These are phyloP conservation scores for Torulaspora pretoriensis DNA, from an alignment of 1,139 yeast genomes.

Conservation along the genomic window DNA sequence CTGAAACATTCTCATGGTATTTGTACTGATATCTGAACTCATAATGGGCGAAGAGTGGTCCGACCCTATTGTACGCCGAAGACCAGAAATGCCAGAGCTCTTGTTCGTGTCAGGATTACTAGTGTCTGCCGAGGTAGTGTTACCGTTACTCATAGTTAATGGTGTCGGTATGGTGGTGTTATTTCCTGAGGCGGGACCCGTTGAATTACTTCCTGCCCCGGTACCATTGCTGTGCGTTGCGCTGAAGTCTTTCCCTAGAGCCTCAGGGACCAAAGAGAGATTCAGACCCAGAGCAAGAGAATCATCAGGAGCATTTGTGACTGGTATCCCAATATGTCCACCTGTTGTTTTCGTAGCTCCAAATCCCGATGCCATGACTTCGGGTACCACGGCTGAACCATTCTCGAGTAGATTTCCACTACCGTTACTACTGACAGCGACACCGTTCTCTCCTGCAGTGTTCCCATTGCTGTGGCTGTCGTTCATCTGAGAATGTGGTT, in stretches of 20 bases:
- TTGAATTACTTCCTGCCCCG: slow-evolving; percentile 3
- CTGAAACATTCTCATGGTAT: slow-evolving; percentile 25
- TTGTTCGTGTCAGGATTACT: slow-evolving; percentile 14
- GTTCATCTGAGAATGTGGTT: slow-evolving; percentile 1
- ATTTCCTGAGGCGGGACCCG: slow-evolving; percentile 8
- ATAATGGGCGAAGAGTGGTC: slow-evolving; percentile 13
- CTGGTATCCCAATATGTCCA: background rate
- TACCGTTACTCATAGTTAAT: slow-evolving; percentile 7
- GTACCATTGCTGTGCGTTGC: slow-evolving; percentile 2
- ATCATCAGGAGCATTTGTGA: slow-evolving; percentile 2
- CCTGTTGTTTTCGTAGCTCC: background rate
- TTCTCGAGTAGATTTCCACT: slow-evolving; percentile 3
- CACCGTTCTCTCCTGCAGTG: background rate
- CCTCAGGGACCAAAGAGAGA: slow-evolving; percentile 11
- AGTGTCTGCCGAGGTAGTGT: slow-evolving; percentile 9
- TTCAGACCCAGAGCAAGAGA: slow-evolving; percentile 10
- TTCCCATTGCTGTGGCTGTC: background rate
- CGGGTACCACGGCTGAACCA: slow-evolving; percentile 7
- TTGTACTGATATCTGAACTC: slow-evolving; percentile 10
- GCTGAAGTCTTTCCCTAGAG: slow-evolving; percentile 6
- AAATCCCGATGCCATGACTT: background rate
- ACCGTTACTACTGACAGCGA: background rate
- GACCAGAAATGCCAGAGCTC: slow-evolving; percentile 10
- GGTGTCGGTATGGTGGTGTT: slow-evolving; percentile 15
- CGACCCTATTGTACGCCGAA: slow-evolving; percentile 11